Conservation (phyloP, 495 filamentous ascomycete species). For the Aspergillus ellipticus region DNA sequence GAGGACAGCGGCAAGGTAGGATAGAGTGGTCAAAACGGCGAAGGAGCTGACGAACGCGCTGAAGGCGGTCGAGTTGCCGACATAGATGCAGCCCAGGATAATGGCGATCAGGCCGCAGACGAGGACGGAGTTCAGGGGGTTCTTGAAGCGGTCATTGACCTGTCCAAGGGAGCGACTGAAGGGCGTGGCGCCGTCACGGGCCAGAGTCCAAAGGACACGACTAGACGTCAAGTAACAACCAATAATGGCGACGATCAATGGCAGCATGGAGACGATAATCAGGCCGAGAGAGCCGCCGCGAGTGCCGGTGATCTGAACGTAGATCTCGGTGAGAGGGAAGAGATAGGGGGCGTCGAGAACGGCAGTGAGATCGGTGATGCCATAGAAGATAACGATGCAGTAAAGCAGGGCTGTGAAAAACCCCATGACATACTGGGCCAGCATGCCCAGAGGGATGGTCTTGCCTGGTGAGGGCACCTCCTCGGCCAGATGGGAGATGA, state of each 20-base stretch:
- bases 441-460: conserved; percentile 50
- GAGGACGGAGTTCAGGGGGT: conserved; percentile 67
- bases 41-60: conserved; percentile 70
- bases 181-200: conserved; percentile 62
- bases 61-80: conserved; percentile 72
- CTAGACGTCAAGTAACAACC: conserved; percentile 72
- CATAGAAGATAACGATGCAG: conserved; percentile 52
- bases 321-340: conserved; percentile 77
- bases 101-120: conserved; percentile 56
- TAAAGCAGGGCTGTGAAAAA: conserved; percentile 49
- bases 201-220: conserved; percentile 83
- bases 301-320: conserved; percentile 70
- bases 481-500: conserved; percentile 75
- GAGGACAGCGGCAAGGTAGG: conserved; percentile 72
- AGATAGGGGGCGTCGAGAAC: conserved; percentile 42
- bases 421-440: conserved; percentile 47
- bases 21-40: conserved; percentile 64
- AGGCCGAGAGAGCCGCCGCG: conserved; percentile 53
- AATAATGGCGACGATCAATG: conserved; percentile 57
- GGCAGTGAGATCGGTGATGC: conserved; percentile 39
- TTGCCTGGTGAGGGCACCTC: conserved; percentile 61
- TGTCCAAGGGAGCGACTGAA: conserved; percentile 37
- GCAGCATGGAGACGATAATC: conserved; percentile 64
- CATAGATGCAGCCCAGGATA: conserved; percentile 68
- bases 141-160: conserved; percentile 47